Evolutionary conservation across 495 filamentous ascomycete genomes (phyloP), one percentile per base, ranked within the genome.

Genomic region (Filosporella fistucella): DNA sequence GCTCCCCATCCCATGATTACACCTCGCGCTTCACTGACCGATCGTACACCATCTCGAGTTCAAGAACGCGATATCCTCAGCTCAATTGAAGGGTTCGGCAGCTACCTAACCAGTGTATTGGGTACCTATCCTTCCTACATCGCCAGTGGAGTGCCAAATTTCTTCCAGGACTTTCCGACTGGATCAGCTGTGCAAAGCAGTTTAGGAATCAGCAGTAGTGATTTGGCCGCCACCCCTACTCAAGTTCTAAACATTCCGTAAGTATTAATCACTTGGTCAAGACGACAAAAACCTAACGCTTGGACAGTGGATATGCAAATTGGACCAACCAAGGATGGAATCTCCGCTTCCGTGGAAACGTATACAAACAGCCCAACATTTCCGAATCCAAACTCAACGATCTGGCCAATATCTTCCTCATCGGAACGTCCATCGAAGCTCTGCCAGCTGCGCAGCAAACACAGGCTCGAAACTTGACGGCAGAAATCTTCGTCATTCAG

Each of bases 261-360:
- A 58, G 68, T 61, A 24, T 11, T 16, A 8, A 29, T 14, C 14
- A 7, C 23, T 2, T 4, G 4, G 12, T 5, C 12, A 43, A 25
- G 6, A 20, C 14, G 6, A 28, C 17, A 26, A 21, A 18, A 30
- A 29, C 23, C 41, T 43, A 32, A 43, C 24, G 6, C 7, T 4
- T 1, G 8, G 7, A 32, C 43, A 80, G 75, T n/a, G 74, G 75
- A n/a, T 90, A 91, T 60, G 86, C 74, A 28, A 91, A 91, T 51
- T 90, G 81, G 76, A 89, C 86, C n/a, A 69, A 76, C 16, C 65
- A 76, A 36, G 84, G 82, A 30, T 91, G 86, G 86, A 87, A 83
- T 45, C 67, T 89, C 5, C 75, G 81, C 13, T 80, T 90, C 58
- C 86, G 84, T 50, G 86, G 86, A 52, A 88, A 88, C 57, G 80